phyloP scores from a whole-genome alignment of 2,329 filamentous ascomycete species.

The Hypoxylon sp. region DNA sequence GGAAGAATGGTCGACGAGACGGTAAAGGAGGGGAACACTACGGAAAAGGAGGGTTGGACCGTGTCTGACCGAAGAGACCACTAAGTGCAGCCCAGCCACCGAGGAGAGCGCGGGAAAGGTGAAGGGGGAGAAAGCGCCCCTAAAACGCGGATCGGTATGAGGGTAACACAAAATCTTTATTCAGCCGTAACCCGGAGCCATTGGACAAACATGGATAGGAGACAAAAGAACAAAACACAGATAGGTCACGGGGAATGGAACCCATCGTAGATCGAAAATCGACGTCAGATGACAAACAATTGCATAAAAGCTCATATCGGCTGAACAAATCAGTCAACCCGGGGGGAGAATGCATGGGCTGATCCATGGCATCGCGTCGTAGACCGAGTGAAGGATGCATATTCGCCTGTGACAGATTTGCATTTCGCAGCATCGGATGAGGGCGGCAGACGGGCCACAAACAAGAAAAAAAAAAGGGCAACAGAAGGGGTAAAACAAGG shows the following conservation, averaged over 20 bases:
- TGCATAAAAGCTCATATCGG: slow-evolving; percentile 47
- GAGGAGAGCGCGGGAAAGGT: slow-evolving; percentile 40
- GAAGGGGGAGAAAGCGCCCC: slow-evolving; percentile 25
- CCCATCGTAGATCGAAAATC: slow-evolving; percentile 40
- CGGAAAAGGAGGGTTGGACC: slow-evolving; percentile 42
- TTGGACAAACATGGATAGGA: slow-evolving; percentile 36
- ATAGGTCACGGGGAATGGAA: slow-evolving; percentile 40
- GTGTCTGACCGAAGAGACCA: slow-evolving; percentile 45
- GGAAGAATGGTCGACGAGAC: slow-evolving; percentile 18
- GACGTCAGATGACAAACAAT: slow-evolving; percentile 46
- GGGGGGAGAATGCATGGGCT: slow-evolving; percentile 43
- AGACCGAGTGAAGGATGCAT: slow-evolving; percentile 47
- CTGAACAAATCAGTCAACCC: slow-evolving; percentile 47
- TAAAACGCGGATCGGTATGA: slow-evolving; percentile 42
- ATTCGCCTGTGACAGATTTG: slow-evolving; percentile 47
- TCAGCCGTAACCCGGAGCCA: slow-evolving; percentile 41
- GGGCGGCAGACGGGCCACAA: slow-evolving; percentile 43
- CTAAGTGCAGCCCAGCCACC: slow-evolving; percentile 39
- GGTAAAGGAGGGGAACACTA: slow-evolving; percentile 34
- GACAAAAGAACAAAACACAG: slow-evolving; percentile 14
- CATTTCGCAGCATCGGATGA: slow-evolving; percentile 47
- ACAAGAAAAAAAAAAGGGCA: slow-evolving; percentile 34
- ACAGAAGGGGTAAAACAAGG: slow-evolving; percentile 26
- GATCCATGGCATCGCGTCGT: slow-evolving; percentile 45
- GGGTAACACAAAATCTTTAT: slow-evolving; percentile 41